Conservation (phyloP, 306 rosid genomes). For the Vicia faba region DNA sequence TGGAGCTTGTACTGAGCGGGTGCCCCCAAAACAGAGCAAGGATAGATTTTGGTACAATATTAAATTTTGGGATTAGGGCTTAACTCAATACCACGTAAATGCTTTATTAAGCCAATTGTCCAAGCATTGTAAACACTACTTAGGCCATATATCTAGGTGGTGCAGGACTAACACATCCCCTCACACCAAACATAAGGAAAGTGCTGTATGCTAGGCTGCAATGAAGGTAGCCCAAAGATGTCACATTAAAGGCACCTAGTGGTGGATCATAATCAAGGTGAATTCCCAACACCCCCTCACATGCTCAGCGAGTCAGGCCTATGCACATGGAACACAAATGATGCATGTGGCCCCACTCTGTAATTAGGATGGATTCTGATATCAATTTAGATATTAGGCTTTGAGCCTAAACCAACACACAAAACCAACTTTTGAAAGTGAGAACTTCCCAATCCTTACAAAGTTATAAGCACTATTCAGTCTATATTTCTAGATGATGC, state of each 20-base stretch:
- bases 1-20: not conserved
- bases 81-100: not conserved
- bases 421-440: conserved; percentile 2
- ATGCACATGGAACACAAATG: not conserved
- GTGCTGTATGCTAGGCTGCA: not conserved
- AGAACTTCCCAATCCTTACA: conserved; percentile 1
- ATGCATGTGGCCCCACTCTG: not conserved
- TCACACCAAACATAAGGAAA: not conserved
- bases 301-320: not conserved
- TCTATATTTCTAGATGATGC: not conserved
- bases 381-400: not conserved
- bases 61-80: not conserved
- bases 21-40: not conserved
- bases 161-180: not conserved
- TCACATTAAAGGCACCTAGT: not conserved
- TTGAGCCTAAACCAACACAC: not conserved
- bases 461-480: not conserved
- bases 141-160: not conserved
- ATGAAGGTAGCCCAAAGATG: not conserved
- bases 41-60: not conserved
- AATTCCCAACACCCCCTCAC: not conserved
- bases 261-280: not conserved
- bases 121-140: not conserved
- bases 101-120: not conserved
- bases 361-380: not conserved